phyloP scores from a whole-genome alignment of 2,329 filamentous ascomycete species.

The Spiromastix sp. region DNA sequence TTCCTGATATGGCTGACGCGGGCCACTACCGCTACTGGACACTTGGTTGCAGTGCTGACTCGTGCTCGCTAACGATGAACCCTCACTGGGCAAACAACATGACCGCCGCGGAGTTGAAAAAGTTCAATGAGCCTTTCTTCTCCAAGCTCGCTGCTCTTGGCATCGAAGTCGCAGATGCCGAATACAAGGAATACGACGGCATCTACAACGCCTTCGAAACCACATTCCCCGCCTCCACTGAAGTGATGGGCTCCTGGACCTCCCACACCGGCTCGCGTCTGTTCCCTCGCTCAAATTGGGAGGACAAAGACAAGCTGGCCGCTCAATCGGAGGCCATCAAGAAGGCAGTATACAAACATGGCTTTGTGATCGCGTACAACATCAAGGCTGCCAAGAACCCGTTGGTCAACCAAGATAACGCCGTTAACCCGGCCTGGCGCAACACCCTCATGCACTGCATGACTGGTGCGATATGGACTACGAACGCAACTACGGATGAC shows the following conservation, averaged over 20 bases:
- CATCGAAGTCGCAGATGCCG: conserved; percentile 29
- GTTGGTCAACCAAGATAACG: conserved; percentile 1
- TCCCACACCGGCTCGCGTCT: conserved; percentile 36
- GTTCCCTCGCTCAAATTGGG: conserved; percentile 31
- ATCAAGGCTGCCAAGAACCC: not conserved
- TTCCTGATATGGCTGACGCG: not conserved
- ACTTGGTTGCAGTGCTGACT: conserved; percentile 9
- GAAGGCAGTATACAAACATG: not conserved
- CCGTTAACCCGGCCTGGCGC: conserved; percentile 14
- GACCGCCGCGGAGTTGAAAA: conserved; percentile 23
- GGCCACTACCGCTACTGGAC: not conserved
- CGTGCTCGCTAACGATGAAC: conserved; percentile 17
- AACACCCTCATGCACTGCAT: conserved; percentile 8
- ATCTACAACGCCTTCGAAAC: conserved; percentile 29
- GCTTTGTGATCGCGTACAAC: not conserved
- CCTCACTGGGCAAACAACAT: conserved; percentile 28
- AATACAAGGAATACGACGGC: conserved; percentile 27
- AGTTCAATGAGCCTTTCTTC: conserved; percentile 20
- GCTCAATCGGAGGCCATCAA: conserved; percentile 28
- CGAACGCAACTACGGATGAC: conserved; percentile 10
- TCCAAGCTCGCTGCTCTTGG: conserved; percentile 26
- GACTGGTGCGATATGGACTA: not conserved
- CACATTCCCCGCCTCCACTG: conserved; percentile 36
- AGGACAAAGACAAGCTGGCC: conserved; percentile 18
- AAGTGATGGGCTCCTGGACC: conserved; percentile 25